phyloP scores from a whole-genome alignment of 2,329 filamentous ascomycete genomes.

The Calonectria montana region DNA sequence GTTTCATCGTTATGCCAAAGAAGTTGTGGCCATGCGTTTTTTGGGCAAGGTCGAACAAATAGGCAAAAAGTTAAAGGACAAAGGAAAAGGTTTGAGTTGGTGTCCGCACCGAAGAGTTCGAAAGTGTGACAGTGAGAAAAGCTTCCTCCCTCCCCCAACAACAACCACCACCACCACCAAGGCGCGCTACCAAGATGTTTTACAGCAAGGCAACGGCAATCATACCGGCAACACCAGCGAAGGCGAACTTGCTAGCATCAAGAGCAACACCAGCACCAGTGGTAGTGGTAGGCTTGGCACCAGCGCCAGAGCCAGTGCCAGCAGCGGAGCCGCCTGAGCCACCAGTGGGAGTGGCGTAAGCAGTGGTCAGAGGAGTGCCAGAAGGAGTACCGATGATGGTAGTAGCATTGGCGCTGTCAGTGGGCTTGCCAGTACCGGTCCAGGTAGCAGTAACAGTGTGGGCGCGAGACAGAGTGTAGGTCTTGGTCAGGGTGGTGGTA shows the following conservation, averaged over 20 bases:
- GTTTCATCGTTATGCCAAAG: constrained; percentile 42
- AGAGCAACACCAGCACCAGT: constrained; percentile 58
- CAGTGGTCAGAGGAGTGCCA: constrained; percentile 28
- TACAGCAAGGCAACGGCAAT: constrained; percentile 65
- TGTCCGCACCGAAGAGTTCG: constrained; percentile 33
- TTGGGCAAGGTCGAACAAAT: constrained; percentile 27
- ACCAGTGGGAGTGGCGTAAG: constrained; percentile 28
- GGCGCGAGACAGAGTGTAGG: constrained; percentile 62
- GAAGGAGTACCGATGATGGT: constrained; percentile 39
- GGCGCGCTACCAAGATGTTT: constrained; percentile 28
- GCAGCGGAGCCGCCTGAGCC: constrained; percentile 23
- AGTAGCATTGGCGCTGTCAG: constrained; percentile 44
- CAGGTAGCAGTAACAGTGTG: constrained; percentile 51
- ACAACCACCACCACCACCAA: background rate
- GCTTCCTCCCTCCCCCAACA: constrained; percentile 10
- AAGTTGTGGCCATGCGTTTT: constrained; percentile 27
- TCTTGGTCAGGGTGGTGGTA: constrained; percentile 63
- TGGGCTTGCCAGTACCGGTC: constrained; percentile 38
- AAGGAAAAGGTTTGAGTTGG: constrained; percentile 33
- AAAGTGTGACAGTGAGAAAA: constrained; percentile 21
- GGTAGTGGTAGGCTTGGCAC: constrained; percentile 45
- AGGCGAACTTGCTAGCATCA: constrained; percentile 56
- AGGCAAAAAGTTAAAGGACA: constrained; percentile 25
- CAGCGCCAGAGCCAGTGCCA: constrained; percentile 28
- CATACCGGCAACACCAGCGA: constrained; percentile 63